A percentile compares a stretch with the other conserved stretches of the same genome.
Conservation (phyloP, 208 protist genomes). For the Trypanosoma scelopori region DNA sequence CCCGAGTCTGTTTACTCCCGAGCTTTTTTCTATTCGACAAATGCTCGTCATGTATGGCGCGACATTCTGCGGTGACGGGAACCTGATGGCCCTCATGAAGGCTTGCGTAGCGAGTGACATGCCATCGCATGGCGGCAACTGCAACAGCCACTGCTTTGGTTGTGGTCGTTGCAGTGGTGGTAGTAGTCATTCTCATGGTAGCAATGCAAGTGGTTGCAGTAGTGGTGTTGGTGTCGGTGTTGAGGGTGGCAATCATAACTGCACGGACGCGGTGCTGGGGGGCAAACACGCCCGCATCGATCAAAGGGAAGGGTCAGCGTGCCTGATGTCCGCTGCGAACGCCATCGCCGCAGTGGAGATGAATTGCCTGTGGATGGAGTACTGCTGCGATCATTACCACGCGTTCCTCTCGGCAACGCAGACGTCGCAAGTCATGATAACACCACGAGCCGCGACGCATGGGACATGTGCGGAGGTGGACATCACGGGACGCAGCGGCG, state of each 20-base stretch:
- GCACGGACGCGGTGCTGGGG: no score
- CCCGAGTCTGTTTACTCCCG: constrained; percentile 2
- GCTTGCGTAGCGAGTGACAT: constrained; percentile 4
- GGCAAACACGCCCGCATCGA: no score
- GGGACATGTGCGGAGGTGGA: background rate
- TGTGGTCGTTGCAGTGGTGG: no score
- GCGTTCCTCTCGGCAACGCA: constrained; percentile 38
- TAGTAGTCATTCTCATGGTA: no score
- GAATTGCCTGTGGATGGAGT: constrained; percentile 73
- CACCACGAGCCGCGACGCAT: constrained; percentile 12
- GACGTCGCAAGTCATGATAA: constrained; percentile 7
- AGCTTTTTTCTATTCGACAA: constrained; percentile 19
- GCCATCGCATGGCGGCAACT: background rate
- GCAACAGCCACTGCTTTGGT: background rate
- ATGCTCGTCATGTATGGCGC: constrained; percentile 29
- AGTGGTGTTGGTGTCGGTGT: background rate
- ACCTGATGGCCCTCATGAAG: constrained; percentile 43
- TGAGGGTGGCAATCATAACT: background rate
- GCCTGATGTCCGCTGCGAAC: background rate
- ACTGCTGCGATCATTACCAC: constrained; percentile 60
- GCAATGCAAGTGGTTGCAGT: background rate
- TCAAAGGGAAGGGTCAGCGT: no score
- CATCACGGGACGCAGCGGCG: constrained; percentile 8
- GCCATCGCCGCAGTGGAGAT: constrained; percentile 51
- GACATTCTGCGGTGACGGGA: constrained; percentile 47